These are phyloP conservation scores for Nepenthes gracilis DNA, from an alignment of 148 eudicot genomes.

Conservation along the genomic window DNA sequence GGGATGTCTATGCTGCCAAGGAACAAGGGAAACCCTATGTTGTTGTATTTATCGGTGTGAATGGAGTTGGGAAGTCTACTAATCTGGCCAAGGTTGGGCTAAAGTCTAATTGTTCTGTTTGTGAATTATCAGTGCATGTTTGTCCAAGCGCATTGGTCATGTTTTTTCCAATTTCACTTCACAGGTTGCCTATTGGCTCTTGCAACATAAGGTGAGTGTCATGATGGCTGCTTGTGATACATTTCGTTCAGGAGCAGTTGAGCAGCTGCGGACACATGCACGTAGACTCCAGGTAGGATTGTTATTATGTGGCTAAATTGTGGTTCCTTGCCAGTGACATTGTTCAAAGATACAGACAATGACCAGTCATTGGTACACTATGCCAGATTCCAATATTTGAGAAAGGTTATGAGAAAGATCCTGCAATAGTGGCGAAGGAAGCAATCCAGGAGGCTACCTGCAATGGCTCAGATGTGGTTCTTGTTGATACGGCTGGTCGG, in stretches of 20 bases:
- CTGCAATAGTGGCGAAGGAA: constrained; percentile 96
- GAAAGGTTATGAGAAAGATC: constrained; percentile 99
- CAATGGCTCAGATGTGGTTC: constrained; percentile 95
- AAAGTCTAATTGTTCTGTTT: not conserved
- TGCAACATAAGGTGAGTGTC: constrained; percentile 77
- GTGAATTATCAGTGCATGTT: not conserved
- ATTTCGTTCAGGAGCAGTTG: constrained; percentile 97
- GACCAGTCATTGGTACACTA: too few species aligned
- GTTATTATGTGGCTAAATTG: not conserved
- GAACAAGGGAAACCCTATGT: constrained; percentile 94
- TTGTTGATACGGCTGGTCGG: constrained; percentile 98
- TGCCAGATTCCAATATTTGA: constrained; percentile 87
- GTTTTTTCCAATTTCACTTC: not conserved
- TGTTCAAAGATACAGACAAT: too few species aligned
- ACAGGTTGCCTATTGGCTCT: constrained; percentile 98
- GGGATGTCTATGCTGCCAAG: constrained; percentile 97
- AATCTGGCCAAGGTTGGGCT: constrained; percentile 82
- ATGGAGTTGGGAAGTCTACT: constrained; percentile 98
- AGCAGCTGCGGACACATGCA: constrained; percentile 97
- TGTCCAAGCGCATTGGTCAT: not conserved
- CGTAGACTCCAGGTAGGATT: constrained; percentile 76
- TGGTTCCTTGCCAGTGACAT: too few species aligned
- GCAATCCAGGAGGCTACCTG: constrained; percentile 85
- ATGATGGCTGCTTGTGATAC: constrained; percentile 99
- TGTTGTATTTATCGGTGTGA: constrained; percentile 96